Percentiles rank a stretch among this genome's conserved stretches.
These are phyloP conservation scores for Kwoniella bestiolae DNA, from an alignment of 768 basidiomycete species.

Conservation along the genomic window DNA sequence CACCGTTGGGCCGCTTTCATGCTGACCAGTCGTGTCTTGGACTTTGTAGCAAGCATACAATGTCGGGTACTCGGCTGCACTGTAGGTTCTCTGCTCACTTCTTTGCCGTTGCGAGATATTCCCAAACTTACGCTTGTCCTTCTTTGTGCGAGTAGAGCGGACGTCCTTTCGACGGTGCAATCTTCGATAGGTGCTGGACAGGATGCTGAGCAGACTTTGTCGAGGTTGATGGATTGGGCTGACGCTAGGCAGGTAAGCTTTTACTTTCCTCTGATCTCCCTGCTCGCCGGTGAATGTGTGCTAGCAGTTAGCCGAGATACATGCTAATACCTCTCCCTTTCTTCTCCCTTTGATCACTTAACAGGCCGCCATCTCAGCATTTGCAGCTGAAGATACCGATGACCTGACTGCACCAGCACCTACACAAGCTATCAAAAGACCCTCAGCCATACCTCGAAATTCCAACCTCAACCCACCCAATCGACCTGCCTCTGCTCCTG, in stretches of 20 bases:
- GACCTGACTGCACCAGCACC: conserved; percentile 18
- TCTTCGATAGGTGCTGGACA: conserved; percentile 44
- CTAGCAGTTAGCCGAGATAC: neutral
- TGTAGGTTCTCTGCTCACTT: conserved; percentile 32
- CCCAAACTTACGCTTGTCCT: conserved; percentile 5
- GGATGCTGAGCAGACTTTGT: conserved; percentile 40
- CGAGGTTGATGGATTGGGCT: conserved; percentile 51
- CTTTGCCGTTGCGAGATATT: too few species aligned
- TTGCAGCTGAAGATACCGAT: conserved; percentile 47
- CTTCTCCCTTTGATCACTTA: neutral
- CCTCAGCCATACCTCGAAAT: neutral
- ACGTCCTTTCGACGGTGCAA: conserved; percentile 48
- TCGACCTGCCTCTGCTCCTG: conserved; percentile 30
- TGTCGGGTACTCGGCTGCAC: conserved; percentile 43
- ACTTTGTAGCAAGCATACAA: conserved; percentile 50
- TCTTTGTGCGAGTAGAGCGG: conserved; percentile 24
- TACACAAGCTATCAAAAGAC: conserved; percentile 4
- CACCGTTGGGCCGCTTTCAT: neutral
- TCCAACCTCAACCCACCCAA: conserved; percentile 1
- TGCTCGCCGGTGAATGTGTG: neutral
- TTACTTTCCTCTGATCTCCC: neutral
- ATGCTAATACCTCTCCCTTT: neutral
- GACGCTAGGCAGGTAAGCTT: conserved; percentile 49
- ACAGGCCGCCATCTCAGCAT: conserved; percentile 51
- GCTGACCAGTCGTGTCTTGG: too few species aligned